Base-by-base conservation (phyloP, 257 asterid species). In the Orobanche coerulescens region DNA sequence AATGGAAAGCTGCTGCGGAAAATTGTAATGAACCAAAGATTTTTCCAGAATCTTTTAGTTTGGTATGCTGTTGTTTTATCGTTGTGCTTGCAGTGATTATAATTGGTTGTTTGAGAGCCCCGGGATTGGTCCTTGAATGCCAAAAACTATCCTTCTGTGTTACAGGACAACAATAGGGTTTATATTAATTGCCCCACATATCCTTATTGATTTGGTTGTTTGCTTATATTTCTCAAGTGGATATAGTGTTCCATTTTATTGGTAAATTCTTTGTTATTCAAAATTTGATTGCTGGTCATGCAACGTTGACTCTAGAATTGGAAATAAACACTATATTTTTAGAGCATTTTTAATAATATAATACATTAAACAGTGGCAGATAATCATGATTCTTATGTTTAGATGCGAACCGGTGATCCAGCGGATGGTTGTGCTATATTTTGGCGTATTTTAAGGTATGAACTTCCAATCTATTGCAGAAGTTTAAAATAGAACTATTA, bases 401-500 rank as follows among this genome's bases (percentile, higher is more conserved):
- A 92, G 98, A 92, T 81, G 94, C 89, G 98, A 63, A 92, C 98
- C 10, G 96, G 98, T 44, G 71, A 77, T 71, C 88, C 87, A 48
- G 80, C 75, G 28, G 98, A 92, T 81, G 98, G 98, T 48, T 92
- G 98, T 84, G 96, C 98, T 62, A 81, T 79, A 69, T 88, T 92
- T 74, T 92, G 98, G 98, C 87, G 86, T 69, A 71, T 46, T 46
- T 84, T 94, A 67, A 83, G 95, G 98, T 84, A 78, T 60, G 51
- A 20, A 47, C 31, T 71, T 62, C 53, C 43, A 53, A 22, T 73
- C 58, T 64, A 34, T 61, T 65, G 61, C 53, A 33, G 28, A 39
- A 23, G 30, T 47, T 50, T 72, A 19, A 43, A 15, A 58, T 66
- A 37, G 56, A 57, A 53, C 46, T 69, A 37, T 66, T 39, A 24